Evolutionary conservation across 1,139 yeast species (phyloP).

Genomic region (Debaryomyces fabryi): DNA sequence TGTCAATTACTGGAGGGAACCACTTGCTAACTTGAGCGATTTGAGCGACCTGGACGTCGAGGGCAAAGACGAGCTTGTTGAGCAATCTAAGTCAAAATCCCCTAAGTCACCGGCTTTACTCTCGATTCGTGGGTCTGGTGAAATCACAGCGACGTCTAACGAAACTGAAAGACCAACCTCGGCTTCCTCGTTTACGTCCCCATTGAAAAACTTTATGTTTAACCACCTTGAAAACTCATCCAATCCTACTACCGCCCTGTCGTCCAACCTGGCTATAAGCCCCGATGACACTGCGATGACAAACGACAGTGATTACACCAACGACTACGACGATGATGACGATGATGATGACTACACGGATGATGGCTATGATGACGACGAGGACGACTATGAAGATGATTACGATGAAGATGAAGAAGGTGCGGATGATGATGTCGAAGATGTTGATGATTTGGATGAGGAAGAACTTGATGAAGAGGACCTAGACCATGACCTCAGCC

Average conservation of each 20-base stretch:
- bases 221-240: neutral
- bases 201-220: conserved; percentile 47
- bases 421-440: conserved; percentile 27
- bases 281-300: conserved; percentile 16
- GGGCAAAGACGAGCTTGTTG: conserved; percentile 13
- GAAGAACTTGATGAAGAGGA: conserved; percentile 17
- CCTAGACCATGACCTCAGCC: conserved; percentile 11
- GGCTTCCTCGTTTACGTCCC: conserved; percentile 43
- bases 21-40: conserved; percentile 62
- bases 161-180: conserved; percentile 31
- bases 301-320: conserved; percentile 16
- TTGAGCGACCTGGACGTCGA: conserved; percentile 50
- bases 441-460: conserved; percentile 27
- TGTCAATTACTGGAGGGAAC: conserved; percentile 90
- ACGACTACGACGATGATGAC: conserved; percentile 22
- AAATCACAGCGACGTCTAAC: conserved; percentile 1
- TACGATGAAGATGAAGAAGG: conserved; percentile 25
- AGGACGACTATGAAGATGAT: conserved; percentile 31
- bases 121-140: conserved; percentile 17
- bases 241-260: neutral
- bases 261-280: conserved; percentile 7
- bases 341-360: conserved; percentile 22
- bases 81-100: conserved; percentile 17
- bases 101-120: conserved; percentile 19
- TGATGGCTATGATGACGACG: conserved; percentile 35